These are phyloP conservation scores for Aspergillus ustus DNA, from an alignment of 2,329 filamentous ascomycete genomes.

Conservation along the genomic window DNA sequence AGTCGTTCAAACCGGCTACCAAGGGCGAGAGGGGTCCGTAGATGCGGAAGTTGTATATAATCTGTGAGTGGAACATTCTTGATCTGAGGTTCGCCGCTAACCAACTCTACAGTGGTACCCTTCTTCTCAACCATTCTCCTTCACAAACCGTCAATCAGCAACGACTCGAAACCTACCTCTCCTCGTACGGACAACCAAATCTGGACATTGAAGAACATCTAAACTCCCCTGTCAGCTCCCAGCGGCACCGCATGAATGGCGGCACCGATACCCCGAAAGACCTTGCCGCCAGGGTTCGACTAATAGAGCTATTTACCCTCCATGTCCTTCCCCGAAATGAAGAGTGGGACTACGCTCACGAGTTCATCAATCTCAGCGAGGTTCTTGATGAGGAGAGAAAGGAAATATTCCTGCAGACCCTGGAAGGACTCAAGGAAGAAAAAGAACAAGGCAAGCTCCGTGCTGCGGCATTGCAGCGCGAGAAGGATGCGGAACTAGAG, in stretches of 20 bases:
- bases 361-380: conserved; percentile 85
- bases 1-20: conserved; percentile 84
- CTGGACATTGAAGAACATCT: conserved; percentile 73
- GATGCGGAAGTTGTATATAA: conserved; percentile 85
- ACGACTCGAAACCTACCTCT: conserved; percentile 85
- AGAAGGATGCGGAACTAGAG: conserved; percentile 60
- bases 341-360: conserved; percentile 93
- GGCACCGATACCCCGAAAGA: conserved; percentile 84
- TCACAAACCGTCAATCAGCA: conserved; percentile 84
- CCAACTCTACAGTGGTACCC: conserved; percentile 68
- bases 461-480: conserved; percentile 66
- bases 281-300: conserved; percentile 81
- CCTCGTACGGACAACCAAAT: conserved; percentile 72
- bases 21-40: conserved; percentile 84
- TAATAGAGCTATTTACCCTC: conserved; percentile 92
- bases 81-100: neutral
- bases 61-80: conserved; percentile 45
- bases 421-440: conserved; percentile 83
- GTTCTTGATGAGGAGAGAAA: conserved; percentile 90
- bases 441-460: conserved; percentile 72
- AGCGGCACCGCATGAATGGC: conserved; percentile 49
- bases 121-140: conserved; percentile 86
- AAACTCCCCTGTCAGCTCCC: conserved; percentile 38
- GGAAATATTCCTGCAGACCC: conserved; percentile 84
- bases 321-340: conserved; percentile 92